A percentile compares a stretch with the other conserved stretches of the same genome.
Evolutionary conservation across 129 eudicot species (phyloP).

Genomic region (Arctium lappa): DNA sequence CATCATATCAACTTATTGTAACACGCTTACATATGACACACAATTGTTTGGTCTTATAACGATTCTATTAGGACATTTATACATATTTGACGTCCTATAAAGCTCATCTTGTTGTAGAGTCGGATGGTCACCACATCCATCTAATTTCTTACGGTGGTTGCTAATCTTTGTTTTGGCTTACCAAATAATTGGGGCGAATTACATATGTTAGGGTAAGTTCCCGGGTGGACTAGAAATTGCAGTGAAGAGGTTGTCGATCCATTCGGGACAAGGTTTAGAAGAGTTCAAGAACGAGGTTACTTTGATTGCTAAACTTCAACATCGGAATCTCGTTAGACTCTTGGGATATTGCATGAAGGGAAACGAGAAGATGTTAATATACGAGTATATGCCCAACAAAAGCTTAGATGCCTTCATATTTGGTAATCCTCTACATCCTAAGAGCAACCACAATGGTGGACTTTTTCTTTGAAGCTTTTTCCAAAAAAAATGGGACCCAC

Average conservation of each 20-base stretch:
- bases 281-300: slow-evolving; percentile 61
- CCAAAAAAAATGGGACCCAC: neutral
- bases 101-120: neutral
- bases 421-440: slow-evolving; percentile 29
- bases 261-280: slow-evolving; percentile 53
- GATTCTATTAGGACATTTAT: neutral
- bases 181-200: neutral
- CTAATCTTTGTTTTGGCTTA: neutral
- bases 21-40: neutral
- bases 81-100: neutral
- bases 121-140: neutral
- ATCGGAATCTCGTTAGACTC: slow-evolving; percentile 57
- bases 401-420: slow-evolving; percentile 56
- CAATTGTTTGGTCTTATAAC: neutral
- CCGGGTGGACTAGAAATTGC: slow-evolving; percentile 53
- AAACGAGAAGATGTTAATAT: slow-evolving; percentile 48
- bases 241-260: slow-evolving; percentile 59
- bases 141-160: neutral
- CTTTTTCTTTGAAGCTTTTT: neutral
- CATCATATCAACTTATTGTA: neutral
- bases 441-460: neutral
- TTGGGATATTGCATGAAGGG: slow-evolving; percentile 56
- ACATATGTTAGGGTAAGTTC: slow-evolving; percentile 35
- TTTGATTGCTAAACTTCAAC: slow-evolving; percentile 62
- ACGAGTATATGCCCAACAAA: slow-evolving; percentile 55